Conservation (phyloP, 139 green algal species). For the Coelastrella sp. region DNA sequence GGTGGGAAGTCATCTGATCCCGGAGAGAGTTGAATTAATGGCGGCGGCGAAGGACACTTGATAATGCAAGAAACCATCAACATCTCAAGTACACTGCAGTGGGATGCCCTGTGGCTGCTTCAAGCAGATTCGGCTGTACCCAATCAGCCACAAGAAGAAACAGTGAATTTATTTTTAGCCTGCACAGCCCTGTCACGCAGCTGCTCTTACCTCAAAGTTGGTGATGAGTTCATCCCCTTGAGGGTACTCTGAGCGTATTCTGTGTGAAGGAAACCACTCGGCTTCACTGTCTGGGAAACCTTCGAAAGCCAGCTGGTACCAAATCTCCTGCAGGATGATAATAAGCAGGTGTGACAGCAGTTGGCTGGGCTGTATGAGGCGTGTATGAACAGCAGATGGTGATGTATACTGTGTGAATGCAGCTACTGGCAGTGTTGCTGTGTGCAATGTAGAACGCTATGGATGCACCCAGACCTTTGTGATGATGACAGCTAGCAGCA, state of each 20-base stretch:
- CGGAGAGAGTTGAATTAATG: no score
- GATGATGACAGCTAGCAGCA: no score
- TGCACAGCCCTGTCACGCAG: no score
- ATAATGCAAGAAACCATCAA: background rate
- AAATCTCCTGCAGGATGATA: conserved; percentile 32
- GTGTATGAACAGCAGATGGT: background rate
- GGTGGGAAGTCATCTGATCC: no score
- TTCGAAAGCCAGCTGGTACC: conserved; percentile 49
- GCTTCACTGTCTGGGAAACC: conserved; percentile 41
- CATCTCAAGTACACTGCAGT: no score
- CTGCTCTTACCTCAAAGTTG: conserved; percentile 31
- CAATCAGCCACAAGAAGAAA: no score
- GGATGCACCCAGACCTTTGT: no score
- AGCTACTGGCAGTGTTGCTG: background rate
- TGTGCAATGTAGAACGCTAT: no score
- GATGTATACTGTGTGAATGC: background rate
- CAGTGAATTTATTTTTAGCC: no score
- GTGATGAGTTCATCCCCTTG: conserved; percentile 32
- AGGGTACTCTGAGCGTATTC: conserved; percentile 35
- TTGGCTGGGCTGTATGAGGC: background rate
- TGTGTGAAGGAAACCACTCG: conserved; percentile 42
- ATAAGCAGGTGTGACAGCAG: background rate
- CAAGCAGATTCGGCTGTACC: no score
- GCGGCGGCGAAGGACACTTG: background rate
- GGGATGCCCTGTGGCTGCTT: no score